Evolutionary conservation across 305 asterid species (phyloP).

Genomic region (Fraxinus velutina): DNA sequence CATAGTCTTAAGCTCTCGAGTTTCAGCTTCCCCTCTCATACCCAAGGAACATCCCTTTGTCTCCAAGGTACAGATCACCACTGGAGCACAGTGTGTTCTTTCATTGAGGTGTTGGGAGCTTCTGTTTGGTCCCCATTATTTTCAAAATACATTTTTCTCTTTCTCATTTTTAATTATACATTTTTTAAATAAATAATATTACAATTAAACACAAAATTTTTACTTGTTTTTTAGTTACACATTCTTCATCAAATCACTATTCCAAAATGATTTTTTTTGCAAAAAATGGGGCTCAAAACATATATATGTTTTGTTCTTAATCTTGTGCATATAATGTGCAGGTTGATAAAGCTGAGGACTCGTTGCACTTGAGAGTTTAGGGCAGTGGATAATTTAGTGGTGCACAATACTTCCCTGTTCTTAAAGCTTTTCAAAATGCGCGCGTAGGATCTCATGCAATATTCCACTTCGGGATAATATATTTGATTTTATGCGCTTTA

Average conservation of each 20-base stretch:
- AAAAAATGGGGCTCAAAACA: too few species aligned
- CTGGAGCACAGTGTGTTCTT: not conserved
- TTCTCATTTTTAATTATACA: too few species aligned
- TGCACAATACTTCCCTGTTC: conserved; percentile 67
- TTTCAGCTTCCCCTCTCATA: conserved; percentile 28
- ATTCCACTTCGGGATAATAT: not conserved
- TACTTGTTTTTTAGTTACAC: too few species aligned
- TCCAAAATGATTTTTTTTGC: too few species aligned
- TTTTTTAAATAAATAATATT: too few species aligned
- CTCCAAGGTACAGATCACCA: conserved; percentile 52
- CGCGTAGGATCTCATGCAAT: conserved; percentile 85
- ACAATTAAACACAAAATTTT: too few species aligned
- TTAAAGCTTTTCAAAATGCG: conserved; percentile 73
- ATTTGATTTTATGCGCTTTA: not conserved
- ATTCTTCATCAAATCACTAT: too few species aligned
- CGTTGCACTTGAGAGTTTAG: conserved; percentile 66
- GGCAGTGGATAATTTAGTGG: conserved; percentile 83
- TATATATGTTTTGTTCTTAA: not conserved
- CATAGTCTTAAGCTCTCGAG: conserved; percentile 25
- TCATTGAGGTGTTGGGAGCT: not conserved
- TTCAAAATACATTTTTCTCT: too few species aligned
- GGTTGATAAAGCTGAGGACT: conserved; percentile 77
- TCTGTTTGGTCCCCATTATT: not conserved
- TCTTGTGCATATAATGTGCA: conserved; percentile 12
- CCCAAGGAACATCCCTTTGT: conserved; percentile 44